These are phyloP conservation scores for Akebia trifoliata DNA, from an alignment of 164 flowering plant species.

Conservation along the genomic window DNA sequence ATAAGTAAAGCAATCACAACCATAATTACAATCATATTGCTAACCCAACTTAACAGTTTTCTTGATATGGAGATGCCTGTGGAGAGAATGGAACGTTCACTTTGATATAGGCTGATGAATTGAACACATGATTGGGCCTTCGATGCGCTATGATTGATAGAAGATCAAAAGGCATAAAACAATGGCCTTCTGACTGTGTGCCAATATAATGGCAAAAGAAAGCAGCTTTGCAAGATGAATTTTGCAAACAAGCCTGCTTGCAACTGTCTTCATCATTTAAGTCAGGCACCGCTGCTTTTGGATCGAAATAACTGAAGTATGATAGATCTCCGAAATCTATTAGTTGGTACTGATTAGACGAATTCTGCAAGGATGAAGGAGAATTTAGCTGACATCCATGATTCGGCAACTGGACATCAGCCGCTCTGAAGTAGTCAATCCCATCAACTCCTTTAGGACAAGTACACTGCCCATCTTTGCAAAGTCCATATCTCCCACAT, in stretches of 20 bases:
- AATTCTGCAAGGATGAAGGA: neutral
- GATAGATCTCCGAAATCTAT: neutral
- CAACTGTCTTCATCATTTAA: neutral
- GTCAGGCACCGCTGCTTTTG: neutral
- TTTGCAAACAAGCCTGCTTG: slow-evolving; percentile 7
- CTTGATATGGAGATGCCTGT: neutral
- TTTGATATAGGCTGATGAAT: neutral
- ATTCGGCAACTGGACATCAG: neutral
- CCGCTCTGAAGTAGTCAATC: neutral
- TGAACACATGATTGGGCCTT: neutral
- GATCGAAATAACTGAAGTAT: neutral
- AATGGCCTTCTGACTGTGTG: neutral
- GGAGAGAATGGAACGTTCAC: no score
- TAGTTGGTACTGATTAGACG: neutral
- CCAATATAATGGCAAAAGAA: neutral
- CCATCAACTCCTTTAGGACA: neutral
- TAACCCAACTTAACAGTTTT: neutral
- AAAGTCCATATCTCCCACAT: slow-evolving; percentile 2
- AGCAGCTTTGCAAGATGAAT: neutral
- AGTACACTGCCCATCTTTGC: neutral
- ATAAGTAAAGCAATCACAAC: no score
- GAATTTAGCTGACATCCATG: neutral
- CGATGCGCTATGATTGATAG: neutral
- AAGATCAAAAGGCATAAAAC: slow-evolving; percentile 1
- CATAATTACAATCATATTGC: neutral